Base-by-base conservation (phyloP, 208 protist species). In the Acanthamoeba royreba region DNA sequence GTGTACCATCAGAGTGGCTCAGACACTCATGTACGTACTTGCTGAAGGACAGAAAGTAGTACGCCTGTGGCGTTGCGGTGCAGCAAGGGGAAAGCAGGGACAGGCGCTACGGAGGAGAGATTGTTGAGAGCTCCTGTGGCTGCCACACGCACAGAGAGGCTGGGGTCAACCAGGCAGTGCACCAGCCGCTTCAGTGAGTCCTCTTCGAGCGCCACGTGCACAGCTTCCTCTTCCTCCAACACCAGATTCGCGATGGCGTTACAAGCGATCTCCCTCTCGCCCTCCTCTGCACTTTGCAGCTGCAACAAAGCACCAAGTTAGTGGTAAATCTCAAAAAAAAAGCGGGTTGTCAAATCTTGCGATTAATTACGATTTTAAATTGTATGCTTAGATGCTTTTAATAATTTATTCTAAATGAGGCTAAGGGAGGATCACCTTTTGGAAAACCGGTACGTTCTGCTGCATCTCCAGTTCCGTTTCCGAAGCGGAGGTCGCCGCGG, bases 61-160 rank as follows among this genome's bases (percentile, higher is more conserved):
- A 35, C 45, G 31, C 28, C 28, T 3, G 83, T 90, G 83, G n/a
- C 22, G 83, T 58, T 28, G 47, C 38, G n/a, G 49, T 90, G 83
- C 38, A 90, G 83, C 5, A 61, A 52, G 38, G 83, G 49, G 53
- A 90, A 69, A 2, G 83, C 47, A 17, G 49, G 4, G 49, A 45
- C 83, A 52, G 83, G 52, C 0, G 53, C 83, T 35, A 69, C 83
- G 19, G 83, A 49, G 31, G 83, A 90, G 49, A 90, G 83, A 52
- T 90, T 90, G 49, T 90, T 90, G 52, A 90, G 83, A 3, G 83
- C 83, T 22, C 83, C 83, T 5, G 83, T 90, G 49, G 83, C 83
- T 45, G 83, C 83, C 17, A 46, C 25, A 4, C 83, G 83, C 33
- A 90, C 83, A 35, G 52, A 15, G 53, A 66, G 83, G 83, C 19